These are phyloP conservation scores for Pseudogymnoascus sp. DNA, from an alignment of 2,329 filamentous ascomycete species.

Conservation along the genomic window DNA sequence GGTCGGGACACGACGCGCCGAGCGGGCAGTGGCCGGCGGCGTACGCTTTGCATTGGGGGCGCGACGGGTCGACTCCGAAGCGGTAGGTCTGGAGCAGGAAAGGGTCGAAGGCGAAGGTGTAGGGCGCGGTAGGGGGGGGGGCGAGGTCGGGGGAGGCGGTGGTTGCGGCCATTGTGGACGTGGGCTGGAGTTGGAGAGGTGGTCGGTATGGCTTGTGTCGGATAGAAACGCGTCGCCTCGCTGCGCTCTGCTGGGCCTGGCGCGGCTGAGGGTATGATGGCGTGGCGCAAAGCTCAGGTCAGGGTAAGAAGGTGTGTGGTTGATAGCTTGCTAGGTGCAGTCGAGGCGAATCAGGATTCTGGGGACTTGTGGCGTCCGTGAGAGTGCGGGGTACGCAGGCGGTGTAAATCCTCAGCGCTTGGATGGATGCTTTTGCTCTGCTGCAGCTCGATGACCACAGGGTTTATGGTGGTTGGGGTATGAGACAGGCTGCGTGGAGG, in stretches of 20 bases:
- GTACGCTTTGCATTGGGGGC: conserved; percentile 80
- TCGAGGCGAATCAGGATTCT: background rate
- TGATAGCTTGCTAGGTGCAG: background rate
- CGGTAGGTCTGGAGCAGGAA: conserved; percentile 79
- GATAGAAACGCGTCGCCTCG: background rate
- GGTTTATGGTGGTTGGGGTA: background rate
- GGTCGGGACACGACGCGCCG: conserved; percentile 76
- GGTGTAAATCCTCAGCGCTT: background rate
- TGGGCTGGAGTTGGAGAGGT: background rate
- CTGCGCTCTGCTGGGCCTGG: background rate
- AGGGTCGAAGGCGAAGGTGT: conserved; percentile 76
- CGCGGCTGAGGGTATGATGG: background rate
- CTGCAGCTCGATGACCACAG: background rate
- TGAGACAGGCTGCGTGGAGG: background rate
- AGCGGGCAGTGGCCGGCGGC: conserved; percentile 79
- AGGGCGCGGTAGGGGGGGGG: conserved; percentile 43
- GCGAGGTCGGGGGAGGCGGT: conserved; percentile 22
- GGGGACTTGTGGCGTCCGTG: background rate
- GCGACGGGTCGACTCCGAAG: conserved; percentile 71
- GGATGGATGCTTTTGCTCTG: background rate
- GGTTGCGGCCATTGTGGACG: conserved; percentile 4
- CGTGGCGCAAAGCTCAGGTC: background rate
- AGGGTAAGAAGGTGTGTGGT: background rate
- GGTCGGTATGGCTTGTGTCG: background rate
- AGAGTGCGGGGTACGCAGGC: background rate